Base-by-base conservation (phyloP, 208 protist species). In the Leishmania major region DNA sequence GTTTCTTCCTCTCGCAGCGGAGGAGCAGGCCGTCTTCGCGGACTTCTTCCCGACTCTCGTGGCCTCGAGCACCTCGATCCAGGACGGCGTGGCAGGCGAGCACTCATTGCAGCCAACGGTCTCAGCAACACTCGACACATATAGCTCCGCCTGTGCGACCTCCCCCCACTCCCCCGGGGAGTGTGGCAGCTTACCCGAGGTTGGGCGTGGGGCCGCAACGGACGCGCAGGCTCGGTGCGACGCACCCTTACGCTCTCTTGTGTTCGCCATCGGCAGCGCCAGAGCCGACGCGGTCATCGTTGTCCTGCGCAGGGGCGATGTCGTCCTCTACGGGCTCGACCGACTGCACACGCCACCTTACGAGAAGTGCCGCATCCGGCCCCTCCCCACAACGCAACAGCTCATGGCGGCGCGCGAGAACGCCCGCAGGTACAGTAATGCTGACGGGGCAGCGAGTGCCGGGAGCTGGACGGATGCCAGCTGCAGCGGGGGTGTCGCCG, bases 241-340 rank as follows among this genome's bases (percentile, higher is more conserved):
- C 1, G 67, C 47, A 35, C 78, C 83, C 28, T 70, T 53, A 49
- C 78, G 78, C 31, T 82, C 83, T 60, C 78, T 83, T 19, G 75
- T 94, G 59, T 92, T 93, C 75, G 86, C 87, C 2, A 43, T 92
- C 10, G 88, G 86, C 70, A 87, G 88, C 72, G 84, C 84, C 13
- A 86, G 90, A 7, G 86, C 84, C 4, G 88, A 92, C 49, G 82
- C 80, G 7, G 77, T 91, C 40, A 78, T 94, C 13, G 88, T 86
- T 49, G 94, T 97, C 3, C 77, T 97, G 31, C 82, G 66, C 28
- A 87, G 69, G 19, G 81, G 83, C 7, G 72, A 93, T 17, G 83
- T 97, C 17, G 81, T 94, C 8, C 88, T 95, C 43, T 92, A 91
- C 70, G 84, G 82, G 19, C 74, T 97, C 22, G 75, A 71, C n/a